Conservation (phyloP, 2,329 filamentous ascomycete genomes). For the Aspergillus sclerotialis region DNA sequence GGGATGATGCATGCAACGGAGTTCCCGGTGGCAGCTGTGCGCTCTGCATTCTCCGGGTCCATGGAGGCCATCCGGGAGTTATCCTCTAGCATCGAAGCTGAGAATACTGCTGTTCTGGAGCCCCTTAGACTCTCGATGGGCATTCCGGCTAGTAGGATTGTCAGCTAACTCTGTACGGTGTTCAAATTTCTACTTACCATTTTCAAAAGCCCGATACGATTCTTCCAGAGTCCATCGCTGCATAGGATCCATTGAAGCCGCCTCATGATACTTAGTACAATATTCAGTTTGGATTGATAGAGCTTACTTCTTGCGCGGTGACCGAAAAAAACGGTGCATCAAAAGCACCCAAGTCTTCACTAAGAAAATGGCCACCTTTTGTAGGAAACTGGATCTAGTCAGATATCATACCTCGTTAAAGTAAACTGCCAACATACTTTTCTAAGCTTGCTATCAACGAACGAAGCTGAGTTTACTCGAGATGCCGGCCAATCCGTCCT, state of each 20-base stretch:
- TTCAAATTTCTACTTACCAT: background rate
- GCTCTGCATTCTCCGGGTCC: constrained; percentile 1
- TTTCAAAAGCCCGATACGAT: constrained; percentile 4
- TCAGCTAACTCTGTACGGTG: background rate
- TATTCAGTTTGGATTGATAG: constrained; percentile 1
- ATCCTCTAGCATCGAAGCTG: background rate
- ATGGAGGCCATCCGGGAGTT: background rate
- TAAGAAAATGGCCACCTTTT: constrained; percentile 6
- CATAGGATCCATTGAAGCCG: constrained; percentile 3
- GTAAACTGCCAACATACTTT: background rate
- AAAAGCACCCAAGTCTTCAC: constrained; percentile 5
- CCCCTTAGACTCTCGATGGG: background rate
- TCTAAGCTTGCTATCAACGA: background rate
- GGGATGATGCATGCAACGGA: constrained; percentile 1
- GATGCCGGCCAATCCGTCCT: constrained; percentile 4
- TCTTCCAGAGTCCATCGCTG: constrained; percentile 3
- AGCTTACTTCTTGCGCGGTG: constrained; percentile 3
- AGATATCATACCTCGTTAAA: background rate
- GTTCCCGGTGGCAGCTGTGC: constrained; percentile 2
- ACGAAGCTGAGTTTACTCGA: constrained; percentile 1
- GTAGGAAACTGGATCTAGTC: background rate
- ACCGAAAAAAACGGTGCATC: constrained; percentile 9
- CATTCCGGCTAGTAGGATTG: background rate
- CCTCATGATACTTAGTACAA: constrained; percentile 1
- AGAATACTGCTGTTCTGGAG: background rate